These are phyloP conservation scores for Chlorociboria aeruginascens DNA, from an alignment of 495 filamentous ascomycete species.

Conservation along the genomic window DNA sequence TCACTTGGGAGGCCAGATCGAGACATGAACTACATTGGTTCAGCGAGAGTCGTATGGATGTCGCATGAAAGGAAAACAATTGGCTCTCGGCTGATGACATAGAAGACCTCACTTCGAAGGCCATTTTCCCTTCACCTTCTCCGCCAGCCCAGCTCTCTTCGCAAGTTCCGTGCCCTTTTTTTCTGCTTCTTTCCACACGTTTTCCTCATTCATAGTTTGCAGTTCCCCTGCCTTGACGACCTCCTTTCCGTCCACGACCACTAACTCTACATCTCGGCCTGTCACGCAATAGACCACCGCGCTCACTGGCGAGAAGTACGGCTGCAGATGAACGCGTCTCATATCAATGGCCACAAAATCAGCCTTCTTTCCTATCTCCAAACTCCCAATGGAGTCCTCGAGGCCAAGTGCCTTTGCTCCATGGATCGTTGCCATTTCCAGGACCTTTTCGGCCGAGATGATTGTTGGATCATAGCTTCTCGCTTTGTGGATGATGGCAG, in stretches of 20 bases:
- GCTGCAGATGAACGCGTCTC: constrained; percentile 28
- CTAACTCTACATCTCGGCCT: constrained; percentile 34
- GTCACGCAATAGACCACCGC: constrained; percentile 37
- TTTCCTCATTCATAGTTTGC: constrained; percentile 17
- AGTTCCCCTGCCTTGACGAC: constrained; percentile 28
- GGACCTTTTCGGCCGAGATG: constrained; percentile 33
- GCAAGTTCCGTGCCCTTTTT: constrained; percentile 28
- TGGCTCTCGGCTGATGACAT: too few relatives aligned
- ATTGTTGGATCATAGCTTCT: constrained; percentile 31
- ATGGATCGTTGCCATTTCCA: constrained; percentile 40
- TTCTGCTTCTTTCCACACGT: constrained; percentile 14
- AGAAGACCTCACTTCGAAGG: constrained; percentile 18
- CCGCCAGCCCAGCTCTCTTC: constrained; percentile 27
- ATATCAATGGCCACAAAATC: constrained; percentile 33
- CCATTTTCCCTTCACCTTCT: constrained; percentile 29
- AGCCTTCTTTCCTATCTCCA: constrained; percentile 43
- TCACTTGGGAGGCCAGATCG: too few relatives aligned
- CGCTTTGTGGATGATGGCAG: constrained; percentile 39
- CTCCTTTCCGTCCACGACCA: constrained; percentile 34
- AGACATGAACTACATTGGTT: too few relatives aligned
- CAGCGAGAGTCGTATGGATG: too few relatives aligned
- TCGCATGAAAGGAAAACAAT: too few relatives aligned
- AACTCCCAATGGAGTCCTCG: constrained; percentile 29
- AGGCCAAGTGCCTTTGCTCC: constrained; percentile 36
- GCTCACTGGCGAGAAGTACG: constrained; percentile 30